Evolutionary conservation across 352 stramenopile genomes (phyloP).

Genomic region (Phytopythium oedochilum): DNA sequence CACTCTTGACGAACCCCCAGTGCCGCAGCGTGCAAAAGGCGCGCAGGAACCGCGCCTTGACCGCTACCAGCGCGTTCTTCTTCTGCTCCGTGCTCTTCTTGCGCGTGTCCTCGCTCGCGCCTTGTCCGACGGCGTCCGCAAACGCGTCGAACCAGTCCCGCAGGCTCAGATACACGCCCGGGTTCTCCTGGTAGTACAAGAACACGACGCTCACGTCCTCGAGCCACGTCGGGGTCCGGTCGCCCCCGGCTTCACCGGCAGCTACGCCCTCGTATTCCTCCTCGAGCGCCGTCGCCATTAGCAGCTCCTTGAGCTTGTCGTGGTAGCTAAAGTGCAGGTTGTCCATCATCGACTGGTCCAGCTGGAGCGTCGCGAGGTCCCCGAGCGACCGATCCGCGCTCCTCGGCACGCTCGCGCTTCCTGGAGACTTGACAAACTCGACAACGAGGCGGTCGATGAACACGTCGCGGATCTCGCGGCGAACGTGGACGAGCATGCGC

Average conservation of each 20-base stretch:
- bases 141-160: constrained; percentile 71
- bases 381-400: constrained; percentile 3
- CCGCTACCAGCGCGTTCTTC: constrained; percentile 12
- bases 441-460: constrained; percentile 38
- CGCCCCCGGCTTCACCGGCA: background rate
- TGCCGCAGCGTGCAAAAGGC: constrained; percentile 63
- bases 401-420: constrained; percentile 2
- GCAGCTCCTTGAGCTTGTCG: constrained; percentile 40
- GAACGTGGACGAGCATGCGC: constrained; percentile 36
- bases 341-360: constrained; percentile 24
- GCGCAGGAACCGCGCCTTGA: constrained; percentile 66
- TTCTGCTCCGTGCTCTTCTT: constrained; percentile 15
- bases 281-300: constrained; percentile 36
- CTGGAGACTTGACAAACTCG: constrained; percentile 25
- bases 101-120: background rate
- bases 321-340: constrained; percentile 47
- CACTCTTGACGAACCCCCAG: constrained; percentile 62
- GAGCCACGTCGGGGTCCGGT: constrained; percentile 26
- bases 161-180: constrained; percentile 52
- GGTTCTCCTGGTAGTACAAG: constrained; percentile 66
- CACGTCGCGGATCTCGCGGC: constrained; percentile 38
- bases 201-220: constrained; percentile 63
- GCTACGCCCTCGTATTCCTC: background rate
- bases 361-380: constrained; percentile 13
- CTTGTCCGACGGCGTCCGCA: constrained; percentile 26